Evolutionary conservation across 2,329 filamentous ascomycete species (phyloP).

Genomic region (Blastomyces silverae): DNA sequence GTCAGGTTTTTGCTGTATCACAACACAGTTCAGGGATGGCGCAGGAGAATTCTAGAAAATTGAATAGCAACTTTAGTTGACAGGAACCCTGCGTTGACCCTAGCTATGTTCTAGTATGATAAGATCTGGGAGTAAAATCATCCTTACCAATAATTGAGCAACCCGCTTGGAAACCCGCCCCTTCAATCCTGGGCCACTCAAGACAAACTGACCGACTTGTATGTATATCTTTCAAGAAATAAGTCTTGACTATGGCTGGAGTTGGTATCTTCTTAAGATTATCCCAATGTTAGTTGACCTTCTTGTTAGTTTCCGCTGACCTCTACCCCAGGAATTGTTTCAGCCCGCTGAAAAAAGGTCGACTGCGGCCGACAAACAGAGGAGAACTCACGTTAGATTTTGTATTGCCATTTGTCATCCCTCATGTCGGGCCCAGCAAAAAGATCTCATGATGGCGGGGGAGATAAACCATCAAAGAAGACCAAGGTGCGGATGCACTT

Average conservation of each 20-base stretch:
- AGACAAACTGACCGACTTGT: neutral
- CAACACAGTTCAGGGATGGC: neutral
- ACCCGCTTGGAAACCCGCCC: neutral
- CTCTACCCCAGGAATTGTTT: neutral
- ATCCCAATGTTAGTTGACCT: neutral
- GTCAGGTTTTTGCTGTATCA: neutral
- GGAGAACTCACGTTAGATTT: neutral
- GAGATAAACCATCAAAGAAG: neutral
- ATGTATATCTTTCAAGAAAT: neutral
- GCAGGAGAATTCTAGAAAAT: neutral
- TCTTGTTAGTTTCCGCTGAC: neutral
- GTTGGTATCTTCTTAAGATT: neutral
- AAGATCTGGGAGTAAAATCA: neutral
- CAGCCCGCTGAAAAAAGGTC: neutral
- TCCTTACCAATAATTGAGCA: neutral
- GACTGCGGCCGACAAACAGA: neutral
- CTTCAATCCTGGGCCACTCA: neutral
- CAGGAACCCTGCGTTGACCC: neutral
- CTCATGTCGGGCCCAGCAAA: slow-evolving; percentile 1
- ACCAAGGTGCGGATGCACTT: neutral
- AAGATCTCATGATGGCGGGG: slow-evolving; percentile 4
- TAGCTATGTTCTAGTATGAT: neutral
- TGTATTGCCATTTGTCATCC: neutral
- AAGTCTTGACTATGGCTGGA: neutral
- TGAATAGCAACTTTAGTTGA: neutral